Base-by-base conservation (phyloP, 1,139 yeast species). In the Scheffersomyces segobiensis region DNA sequence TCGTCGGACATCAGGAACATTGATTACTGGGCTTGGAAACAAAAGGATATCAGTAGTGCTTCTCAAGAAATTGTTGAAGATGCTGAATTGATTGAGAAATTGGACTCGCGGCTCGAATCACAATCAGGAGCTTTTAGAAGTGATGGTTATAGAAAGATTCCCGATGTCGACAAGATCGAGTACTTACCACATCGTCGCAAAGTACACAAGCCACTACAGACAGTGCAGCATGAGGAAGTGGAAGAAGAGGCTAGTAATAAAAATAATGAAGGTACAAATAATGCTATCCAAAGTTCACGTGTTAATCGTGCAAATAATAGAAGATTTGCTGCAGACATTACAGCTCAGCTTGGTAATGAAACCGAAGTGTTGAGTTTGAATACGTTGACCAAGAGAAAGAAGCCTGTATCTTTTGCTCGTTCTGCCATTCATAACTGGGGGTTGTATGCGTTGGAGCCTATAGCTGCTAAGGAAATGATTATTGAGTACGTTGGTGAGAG, bases 401-500 rank as follows among this genome's bases (percentile, higher is more conserved):
- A 95, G 71, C 97, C 97, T 0, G 98, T 95, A 14, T 89, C 96
- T 19, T 93, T 93, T 79, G 98, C 98, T 0, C 80, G 99, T 57
- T 93, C 98, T 0, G 96, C 98, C 0, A 95, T 95, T 67, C 99
- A 96, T 71, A 93, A 95, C 69, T 95, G 99, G 99, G 99, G 99
- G 0, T 76, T 95, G 54, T 95, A 93, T 74, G 99, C 99, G 0
- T 79, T 91, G 69, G 98, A 95, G 68, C 97, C 97, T 1, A 95
- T 95, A 68, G 91, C 93, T 17, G 96, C 96, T 0, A 90, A 89
- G 65, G 99, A 95, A 73, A 95, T 95, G 98, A 93, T 95, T 67
- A 95, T 96, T 61, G 99, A 96, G 72, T 95, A 95, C 68, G 98
- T 95, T n/a, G 99, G 99, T 46, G 99, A 95, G 67, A 84, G 96